Evolutionary conservation across 1,284 basidiomycete species (phyloP), one percentile per base, ranked within the genome.

Genomic region (Ganoderma leucocontextum): DNA sequence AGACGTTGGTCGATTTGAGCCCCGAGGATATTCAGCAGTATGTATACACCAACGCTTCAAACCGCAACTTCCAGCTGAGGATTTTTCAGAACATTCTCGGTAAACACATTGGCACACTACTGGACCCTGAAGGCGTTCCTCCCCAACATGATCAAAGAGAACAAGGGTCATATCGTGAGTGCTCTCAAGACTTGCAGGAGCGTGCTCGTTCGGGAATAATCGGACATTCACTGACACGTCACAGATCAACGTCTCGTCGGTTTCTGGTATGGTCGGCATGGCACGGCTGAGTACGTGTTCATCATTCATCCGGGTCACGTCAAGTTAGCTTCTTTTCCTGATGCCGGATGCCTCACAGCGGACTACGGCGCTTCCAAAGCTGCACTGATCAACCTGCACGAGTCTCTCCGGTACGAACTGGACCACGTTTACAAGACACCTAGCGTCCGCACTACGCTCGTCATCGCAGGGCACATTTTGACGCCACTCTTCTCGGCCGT

Each of bases 41-140:
- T 73, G 91, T 76, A 19, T 60, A 9, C 35, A 2, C 22, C 33
- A 29, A 15, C 55, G 5, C 6, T 25, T 9, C 65, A 12, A 59
- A 10, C 38, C 17, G 41, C 67, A 47, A 44, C 33, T 63, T n/a
- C 67, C 25, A n/a, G 22, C 1, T 63, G 19, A 41, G 47, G 47
- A 65, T 66, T 17, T 25, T 53, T 29, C 74, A 98, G 96, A 75
- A 97, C 96, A 0, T 95, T 99, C 75, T 89, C 89, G 35, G 93
- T 96, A 65, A 99, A 99, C 78, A 91, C 93, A 1, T 80, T 98
- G 0, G 88, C 94, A 2, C 95, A 97, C 77, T 98, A 95, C 79
- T 98, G 94, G 91, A 92, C 90, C 4, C 80, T 97, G 55, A 96
- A 97, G 76, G 93, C 93, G 1, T 98, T 99, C 85, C 85, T 99